These are phyloP conservation scores for Fraxinus sp. DNA, from an alignment of 305 asterid species.

Conservation along the genomic window DNA sequence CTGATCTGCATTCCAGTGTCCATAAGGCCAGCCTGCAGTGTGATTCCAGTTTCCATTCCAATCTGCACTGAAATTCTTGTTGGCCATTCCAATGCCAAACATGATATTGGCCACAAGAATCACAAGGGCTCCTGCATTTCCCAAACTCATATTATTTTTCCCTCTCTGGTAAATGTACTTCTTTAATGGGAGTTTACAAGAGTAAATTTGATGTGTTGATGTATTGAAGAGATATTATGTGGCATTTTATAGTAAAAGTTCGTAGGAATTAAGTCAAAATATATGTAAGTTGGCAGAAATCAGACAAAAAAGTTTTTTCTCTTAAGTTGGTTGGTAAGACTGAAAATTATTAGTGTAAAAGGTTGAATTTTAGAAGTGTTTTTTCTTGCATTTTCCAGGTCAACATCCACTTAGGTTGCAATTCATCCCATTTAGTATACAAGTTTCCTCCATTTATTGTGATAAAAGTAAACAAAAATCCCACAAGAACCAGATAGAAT, in stretches of 20 bases:
- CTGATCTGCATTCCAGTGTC: conserved; percentile 32
- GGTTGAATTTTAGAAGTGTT: neutral
- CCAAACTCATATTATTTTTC: conserved; percentile 25
- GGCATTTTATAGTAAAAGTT: conserved; percentile 18
- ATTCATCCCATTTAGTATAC: neutral
- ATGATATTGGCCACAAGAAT: conserved; percentile 10
- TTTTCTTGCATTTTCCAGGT: neutral
- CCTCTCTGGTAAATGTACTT: neutral
- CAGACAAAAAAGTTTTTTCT: neutral
- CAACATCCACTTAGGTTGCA: neutral
- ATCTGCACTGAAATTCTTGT: conserved; percentile 27
- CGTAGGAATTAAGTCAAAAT: neutral
- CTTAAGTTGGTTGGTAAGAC: conserved; percentile 19
- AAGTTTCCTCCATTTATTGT: neutral
- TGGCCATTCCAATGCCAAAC: conserved; percentile 28
- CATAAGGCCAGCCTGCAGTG: conserved; percentile 30
- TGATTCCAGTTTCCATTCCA: conserved; percentile 39
- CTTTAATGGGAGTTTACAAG: neutral
- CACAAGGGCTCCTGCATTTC: conserved; percentile 13
- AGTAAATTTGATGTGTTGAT: conserved; percentile 19
- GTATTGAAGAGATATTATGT: neutral
- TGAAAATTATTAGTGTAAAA: neutral
- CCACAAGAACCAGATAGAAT: neutral
- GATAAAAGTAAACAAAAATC: neutral
- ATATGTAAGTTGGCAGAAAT: neutral